These are phyloP conservation scores for Lactarius hatsudake DNA, from an alignment of 768 basidiomycete genomes.

Conservation along the genomic window DNA sequence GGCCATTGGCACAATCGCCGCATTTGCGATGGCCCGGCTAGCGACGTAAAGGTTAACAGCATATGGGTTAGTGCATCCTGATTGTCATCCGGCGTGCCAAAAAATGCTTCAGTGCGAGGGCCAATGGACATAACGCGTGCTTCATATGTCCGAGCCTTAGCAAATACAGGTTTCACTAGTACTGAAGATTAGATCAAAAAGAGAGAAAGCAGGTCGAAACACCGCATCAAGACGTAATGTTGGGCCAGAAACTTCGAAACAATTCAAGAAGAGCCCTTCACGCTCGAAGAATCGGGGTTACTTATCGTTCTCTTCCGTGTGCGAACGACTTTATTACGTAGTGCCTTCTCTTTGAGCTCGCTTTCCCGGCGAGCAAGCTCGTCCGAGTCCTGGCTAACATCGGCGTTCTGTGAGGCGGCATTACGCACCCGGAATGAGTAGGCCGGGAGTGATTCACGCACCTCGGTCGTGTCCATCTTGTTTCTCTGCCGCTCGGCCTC, in stretches of 20 bases:
- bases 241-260: background rate
- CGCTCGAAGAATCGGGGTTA: constrained; percentile 9
- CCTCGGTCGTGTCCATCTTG: constrained; percentile 46
- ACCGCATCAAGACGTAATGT: constrained; percentile 10
- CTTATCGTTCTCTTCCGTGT: constrained; percentile 49
- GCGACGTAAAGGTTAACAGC: background rate
- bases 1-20: background rate
- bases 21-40: background rate
- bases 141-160: constrained; percentile 7
- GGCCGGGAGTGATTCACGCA: constrained; percentile 16
- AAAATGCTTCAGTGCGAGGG: background rate
- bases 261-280: constrained; percentile 5
- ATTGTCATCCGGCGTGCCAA: background rate
- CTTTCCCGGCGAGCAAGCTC: constrained; percentile 71
- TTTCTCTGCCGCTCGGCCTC: constrained; percentile 51
- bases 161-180: constrained; percentile 23
- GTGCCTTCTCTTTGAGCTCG: constrained; percentile 75
- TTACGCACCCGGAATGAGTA: background rate
- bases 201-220: constrained; percentile 16
- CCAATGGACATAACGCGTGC: constrained; percentile 8
- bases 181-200: constrained; percentile 22
- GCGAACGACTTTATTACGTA: constrained; percentile 79
- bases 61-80: background rate
- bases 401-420: constrained; percentile 16
- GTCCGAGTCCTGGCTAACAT: constrained; percentile 24